Evolutionary conservation across 23 red algal species (phyloP).

Genomic region (Gracilaria caudata): DNA sequence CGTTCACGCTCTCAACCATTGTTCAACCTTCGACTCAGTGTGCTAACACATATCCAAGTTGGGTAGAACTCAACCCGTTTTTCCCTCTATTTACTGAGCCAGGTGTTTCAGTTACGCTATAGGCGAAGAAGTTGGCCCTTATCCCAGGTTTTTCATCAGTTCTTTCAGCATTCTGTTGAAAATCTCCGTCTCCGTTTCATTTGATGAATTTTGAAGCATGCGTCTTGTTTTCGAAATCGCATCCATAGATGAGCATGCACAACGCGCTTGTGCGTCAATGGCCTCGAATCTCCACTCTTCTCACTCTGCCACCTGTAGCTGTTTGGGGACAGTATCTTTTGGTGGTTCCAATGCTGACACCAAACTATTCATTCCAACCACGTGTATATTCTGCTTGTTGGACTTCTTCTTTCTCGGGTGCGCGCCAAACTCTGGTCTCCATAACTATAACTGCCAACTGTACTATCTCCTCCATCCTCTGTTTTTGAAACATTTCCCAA

Average conservation of each 20-base stretch:
- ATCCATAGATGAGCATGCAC: background rate
- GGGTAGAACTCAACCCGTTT: too few relatives aligned
- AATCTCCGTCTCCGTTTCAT: constrained; percentile 13
- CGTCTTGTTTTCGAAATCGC: constrained; percentile 5
- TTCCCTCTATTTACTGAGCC: too few relatives aligned
- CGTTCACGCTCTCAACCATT: too few relatives aligned
- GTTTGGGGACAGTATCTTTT: background rate
- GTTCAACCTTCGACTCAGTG: too few relatives aligned
- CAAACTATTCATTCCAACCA: constrained; percentile 31
- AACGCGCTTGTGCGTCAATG: constrained; percentile 28
- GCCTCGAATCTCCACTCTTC: constrained; percentile 24
- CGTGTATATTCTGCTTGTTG: constrained; percentile 1
- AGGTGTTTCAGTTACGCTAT: too few relatives aligned
- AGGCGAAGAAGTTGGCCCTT: too few relatives aligned
- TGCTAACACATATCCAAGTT: too few relatives aligned
- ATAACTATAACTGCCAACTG: too few relatives aligned
- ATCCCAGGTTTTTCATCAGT: constrained; percentile 21
- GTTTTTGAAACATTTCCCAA: too few relatives aligned
- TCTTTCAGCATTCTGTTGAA: constrained; percentile 14
- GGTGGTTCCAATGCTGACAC: constrained; percentile 10
- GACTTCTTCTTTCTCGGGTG: constrained; percentile 6
- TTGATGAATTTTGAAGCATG: background rate
- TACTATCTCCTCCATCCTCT: too few relatives aligned
- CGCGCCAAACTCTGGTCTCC: background rate
- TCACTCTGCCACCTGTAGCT: constrained; percentile 26